Conservation (phyloP, 2,329 filamentous ascomycete species). For the Aspergillus jensenii region DNA sequence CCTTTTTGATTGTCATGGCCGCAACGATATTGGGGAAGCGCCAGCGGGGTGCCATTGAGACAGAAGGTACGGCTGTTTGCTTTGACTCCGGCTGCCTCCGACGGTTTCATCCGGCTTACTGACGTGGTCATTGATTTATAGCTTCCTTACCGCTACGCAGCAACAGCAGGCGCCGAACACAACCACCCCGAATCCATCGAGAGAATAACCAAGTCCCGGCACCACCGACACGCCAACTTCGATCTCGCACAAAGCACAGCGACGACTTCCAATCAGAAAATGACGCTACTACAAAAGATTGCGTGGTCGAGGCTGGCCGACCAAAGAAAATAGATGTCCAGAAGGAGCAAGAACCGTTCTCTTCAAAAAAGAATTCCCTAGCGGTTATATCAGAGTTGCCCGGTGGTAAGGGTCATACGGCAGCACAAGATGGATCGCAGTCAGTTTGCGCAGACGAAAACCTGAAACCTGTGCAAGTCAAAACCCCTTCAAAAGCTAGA, state of each 20-base stretch:
- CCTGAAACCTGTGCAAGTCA: slow-evolving; percentile 40
- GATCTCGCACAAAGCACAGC: slow-evolving; percentile 36
- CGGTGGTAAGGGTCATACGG: slow-evolving; percentile 29
- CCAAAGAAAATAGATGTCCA: slow-evolving; percentile 48
- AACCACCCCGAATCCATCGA: slow-evolving; percentile 42
- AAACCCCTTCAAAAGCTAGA: slow-evolving; percentile 55
- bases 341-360: slow-evolving; percentile 45
- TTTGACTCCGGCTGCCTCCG: slow-evolving; percentile 10
- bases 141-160: slow-evolving; percentile 35
- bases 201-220: slow-evolving; percentile 28
- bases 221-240: slow-evolving; percentile 31
- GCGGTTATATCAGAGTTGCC: slow-evolving; percentile 41
- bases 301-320: slow-evolving; percentile 37
- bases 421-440: background rate
- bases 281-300: slow-evolving; percentile 21
- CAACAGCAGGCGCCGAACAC: slow-evolving; percentile 50
- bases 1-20: slow-evolving; percentile 34
- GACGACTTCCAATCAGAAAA: slow-evolving; percentile 29
- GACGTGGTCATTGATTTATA: slow-evolving; percentile 1
- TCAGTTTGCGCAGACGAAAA: slow-evolving; percentile 44
- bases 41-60: slow-evolving; percentile 36
- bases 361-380: slow-evolving; percentile 49
- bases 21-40: slow-evolving; percentile 46
- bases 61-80: slow-evolving; percentile 38
- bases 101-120: background rate